Evolutionary conservation across 306 rosid genomes (phyloP), one percentile per base, ranked within the genome.

Genomic region (Cucurbita ficifolia): DNA sequence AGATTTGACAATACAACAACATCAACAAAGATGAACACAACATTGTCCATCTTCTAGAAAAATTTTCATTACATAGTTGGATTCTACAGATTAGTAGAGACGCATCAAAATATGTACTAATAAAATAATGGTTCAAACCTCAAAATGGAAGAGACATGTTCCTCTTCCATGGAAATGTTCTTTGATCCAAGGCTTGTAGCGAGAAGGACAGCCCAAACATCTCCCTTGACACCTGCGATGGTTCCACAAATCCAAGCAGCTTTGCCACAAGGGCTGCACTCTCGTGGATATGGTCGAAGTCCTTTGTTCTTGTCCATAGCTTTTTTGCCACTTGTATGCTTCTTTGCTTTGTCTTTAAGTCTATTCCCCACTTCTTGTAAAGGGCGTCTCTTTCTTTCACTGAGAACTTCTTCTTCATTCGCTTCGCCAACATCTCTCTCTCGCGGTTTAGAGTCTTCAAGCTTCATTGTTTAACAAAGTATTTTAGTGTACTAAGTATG

Each of bases 381-480:
- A 88, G 87, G 61, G 69, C 75, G 3, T 84, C 86, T 71, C 90
- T 82, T 76, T 86, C 97, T 82, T 81, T 91, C 43, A 70, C 72
- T 1, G 85, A 63, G 29, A 85, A 85, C 80, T 83, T 91, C 82
- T 83, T 85, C 24, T 83, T 86, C 78, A 95, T 86, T 76, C 85
- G 80, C 88, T 79, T 91, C 74, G 91, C 82, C 71, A 95, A 82
- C 91, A 85, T 88, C 78, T 88, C 88, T 75, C 99, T 88, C 85
- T 91, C 97, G 5, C 82, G 85, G 55, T 80, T 81, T 51, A 91
- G 84, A 62, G 86, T 80, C 83, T 77, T 80, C 81, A 76, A 39
- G 79, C 96, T 90, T 86, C 74, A 60, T 58, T 33, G 21, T 22
- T 40, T 56, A 29, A 4, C 4, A 35, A 22, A 9, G n/a, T 12